Percentiles rank a stretch among this genome's conserved stretches.
Evolutionary conservation across 257 asterid species (phyloP).

Genomic region (Euphrasia confusa): DNA sequence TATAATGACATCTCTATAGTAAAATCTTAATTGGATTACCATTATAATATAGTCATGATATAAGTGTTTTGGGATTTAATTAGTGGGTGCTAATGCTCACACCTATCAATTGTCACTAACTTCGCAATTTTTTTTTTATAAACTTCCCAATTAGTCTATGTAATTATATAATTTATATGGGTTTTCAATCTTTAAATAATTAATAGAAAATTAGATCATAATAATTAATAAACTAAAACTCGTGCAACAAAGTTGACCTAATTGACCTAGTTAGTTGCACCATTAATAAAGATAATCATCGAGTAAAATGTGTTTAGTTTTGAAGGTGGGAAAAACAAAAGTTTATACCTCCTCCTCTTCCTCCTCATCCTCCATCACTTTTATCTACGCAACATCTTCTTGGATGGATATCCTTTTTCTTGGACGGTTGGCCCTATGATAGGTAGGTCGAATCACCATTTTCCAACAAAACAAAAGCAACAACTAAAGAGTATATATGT

Average conservation of each 20-base stretch:
- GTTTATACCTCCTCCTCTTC: background rate
- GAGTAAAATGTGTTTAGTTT: too few relatives aligned
- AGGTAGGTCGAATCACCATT: slow-evolving; percentile 13
- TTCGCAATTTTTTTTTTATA: too few relatives aligned
- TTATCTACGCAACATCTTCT: background rate
- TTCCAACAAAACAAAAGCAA: slow-evolving; percentile 12
- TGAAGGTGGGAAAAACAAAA: background rate
- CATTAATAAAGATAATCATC: too few relatives aligned
- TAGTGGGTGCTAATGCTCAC: background rate
- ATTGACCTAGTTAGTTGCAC: too few relatives aligned
- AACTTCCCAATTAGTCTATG: too few relatives aligned
- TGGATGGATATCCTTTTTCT: slow-evolving; percentile 29
- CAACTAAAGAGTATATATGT: background rate
- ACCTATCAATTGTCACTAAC: too few relatives aligned
- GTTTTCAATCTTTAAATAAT: too few relatives aligned
- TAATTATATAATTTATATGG: too few relatives aligned
- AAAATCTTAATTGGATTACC: background rate
- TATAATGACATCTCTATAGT: background rate
- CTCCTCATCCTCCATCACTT: too few relatives aligned
- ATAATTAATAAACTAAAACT: slow-evolving; percentile 1
- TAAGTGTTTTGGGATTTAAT: background rate
- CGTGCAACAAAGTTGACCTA: slow-evolving; percentile 13
- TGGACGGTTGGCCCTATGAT: background rate
- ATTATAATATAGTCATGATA: background rate
- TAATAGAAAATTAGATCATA: background rate